Evolutionary conservation across 2,329 filamentous ascomycete species (phyloP).

Genomic region (Purpureocillium lavendulum): DNA sequence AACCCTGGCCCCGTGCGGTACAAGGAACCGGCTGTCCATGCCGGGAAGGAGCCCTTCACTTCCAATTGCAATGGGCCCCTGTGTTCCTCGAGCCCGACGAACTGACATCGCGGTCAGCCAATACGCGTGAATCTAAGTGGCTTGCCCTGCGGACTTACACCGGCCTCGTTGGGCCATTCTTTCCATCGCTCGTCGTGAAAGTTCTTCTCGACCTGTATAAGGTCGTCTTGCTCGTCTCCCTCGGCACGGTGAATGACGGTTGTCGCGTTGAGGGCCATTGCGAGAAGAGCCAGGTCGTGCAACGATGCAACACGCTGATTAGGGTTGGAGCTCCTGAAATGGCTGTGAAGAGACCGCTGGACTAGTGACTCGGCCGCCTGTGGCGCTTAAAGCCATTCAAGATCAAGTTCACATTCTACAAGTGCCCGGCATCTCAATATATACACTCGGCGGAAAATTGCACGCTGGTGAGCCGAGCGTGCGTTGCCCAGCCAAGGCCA

Average conservation of each 20-base stretch:
- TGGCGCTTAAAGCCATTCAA: no score
- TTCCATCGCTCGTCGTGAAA: neutral
- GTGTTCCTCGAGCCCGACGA: conserved; percentile 59
- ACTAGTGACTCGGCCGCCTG: no score
- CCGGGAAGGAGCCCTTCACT: conserved; percentile 58
- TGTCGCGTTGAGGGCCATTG: neutral
- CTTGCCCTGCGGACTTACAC: neutral
- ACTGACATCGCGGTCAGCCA: conserved; percentile 32
- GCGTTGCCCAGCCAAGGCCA: no score
- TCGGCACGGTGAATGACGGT: neutral
- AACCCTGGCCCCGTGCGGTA: conserved; percentile 68
- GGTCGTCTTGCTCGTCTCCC: neutral
- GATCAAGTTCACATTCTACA: no score
- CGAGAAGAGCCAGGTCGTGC: no score
- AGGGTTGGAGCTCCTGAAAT: no score
- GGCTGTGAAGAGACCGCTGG: no score
- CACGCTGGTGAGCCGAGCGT: no score
- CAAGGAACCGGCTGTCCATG: conserved; percentile 61
- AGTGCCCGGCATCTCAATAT: no score
- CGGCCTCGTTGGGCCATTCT: neutral
- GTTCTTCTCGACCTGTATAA: neutral
- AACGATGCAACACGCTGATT: no score
- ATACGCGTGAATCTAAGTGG: neutral
- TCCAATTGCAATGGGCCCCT: conserved; percentile 53
- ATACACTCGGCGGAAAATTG: no score